phyloP scores from a whole-genome alignment of 2,329 filamentous ascomycete species.

The Fusarium subglutinans region DNA sequence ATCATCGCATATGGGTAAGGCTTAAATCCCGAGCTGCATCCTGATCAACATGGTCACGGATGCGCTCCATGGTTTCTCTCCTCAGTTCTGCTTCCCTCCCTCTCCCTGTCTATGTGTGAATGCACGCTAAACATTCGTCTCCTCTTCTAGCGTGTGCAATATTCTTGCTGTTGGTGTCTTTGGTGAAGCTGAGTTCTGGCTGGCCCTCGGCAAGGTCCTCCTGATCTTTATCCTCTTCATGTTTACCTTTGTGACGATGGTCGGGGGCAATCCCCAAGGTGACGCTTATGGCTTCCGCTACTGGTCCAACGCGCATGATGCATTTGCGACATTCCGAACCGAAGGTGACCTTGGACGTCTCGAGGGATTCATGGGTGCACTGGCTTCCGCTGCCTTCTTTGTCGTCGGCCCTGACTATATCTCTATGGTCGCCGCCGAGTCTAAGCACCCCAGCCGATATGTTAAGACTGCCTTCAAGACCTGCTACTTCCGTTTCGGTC shows the following conservation, averaged over 20 bases:
- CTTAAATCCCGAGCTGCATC: slow-evolving; percentile 18
- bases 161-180: slow-evolving; percentile 35
- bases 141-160: slow-evolving; percentile 51
- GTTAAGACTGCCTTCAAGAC: slow-evolving; percentile 77
- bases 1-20: slow-evolving; percentile 37
- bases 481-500: slow-evolving; percentile 77
- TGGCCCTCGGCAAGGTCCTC: slow-evolving; percentile 30
- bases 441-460: slow-evolving; percentile 61
- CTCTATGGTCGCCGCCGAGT: slow-evolving; percentile 34
- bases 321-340: slow-evolving; percentile 18
- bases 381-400: slow-evolving; percentile 27
- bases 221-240: slow-evolving; percentile 37
- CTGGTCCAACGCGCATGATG: slow-evolving; percentile 25
- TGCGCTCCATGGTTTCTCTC: slow-evolving; percentile 20
- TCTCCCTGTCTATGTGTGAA: slow-evolving; percentile 7
- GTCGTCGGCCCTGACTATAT: slow-evolving; percentile 36
- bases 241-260: slow-evolving; percentile 37
- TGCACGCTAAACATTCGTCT: slow-evolving; percentile 31
- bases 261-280: slow-evolving; percentile 30
- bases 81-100: not conserved
- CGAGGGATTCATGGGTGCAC: slow-evolving; percentile 28
- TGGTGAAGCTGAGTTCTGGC: slow-evolving; percentile 38
- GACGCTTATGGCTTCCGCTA: slow-evolving; percentile 34
- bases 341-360: slow-evolving; percentile 30
- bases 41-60: slow-evolving; percentile 31